Evolutionary conservation across 495 filamentous ascomycete species (phyloP), one percentile per base, ranked within the genome.

Genomic region (Aspergillus sclerotioniger): DNA sequence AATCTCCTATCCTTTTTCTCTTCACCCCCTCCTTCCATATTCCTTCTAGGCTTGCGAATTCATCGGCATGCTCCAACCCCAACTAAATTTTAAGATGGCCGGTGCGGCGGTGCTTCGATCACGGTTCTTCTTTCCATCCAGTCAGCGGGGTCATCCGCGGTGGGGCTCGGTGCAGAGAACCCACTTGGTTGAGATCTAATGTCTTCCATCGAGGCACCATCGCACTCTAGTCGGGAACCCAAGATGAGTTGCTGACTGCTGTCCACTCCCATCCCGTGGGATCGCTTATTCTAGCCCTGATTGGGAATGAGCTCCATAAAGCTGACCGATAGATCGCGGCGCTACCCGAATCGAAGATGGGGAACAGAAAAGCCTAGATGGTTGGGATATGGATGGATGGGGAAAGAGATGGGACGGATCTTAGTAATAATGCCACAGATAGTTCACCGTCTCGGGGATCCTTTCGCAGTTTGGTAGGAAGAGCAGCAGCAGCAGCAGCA

Each of bases 51-150:
- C 5, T 15, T 41, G 37, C 37, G 37, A 41, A n/a, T 13, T 35
- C 8, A 3, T 35, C 33, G 31, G 10, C 10, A 37, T 9, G 8
- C 33, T 37, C 33, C 1, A 37, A 3, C 13, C 37, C 13, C n/a
- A 41, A 12, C 37, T 12, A 41, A 15, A 6, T 41, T 41, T 9
- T n/a, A 41, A 41, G 37, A 41, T 41, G 37, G 37, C 6, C 13
- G 37, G 10, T 7, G 37, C 33, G 37, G 2, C 13, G 37, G 10
- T 7, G 37, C 33, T 41, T 41, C 37, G 55, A 57, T 57, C 55
- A 15, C 57, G 43, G 50, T 47, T 31, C 32, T 54, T 16, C 10
- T 43, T 50, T 59, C 51, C 57, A 25, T 53, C 57, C 57, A 54
- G 16, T 48, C 29, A 56, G 32, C 47, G 47, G 47, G 31, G 28